phyloP scores from a whole-genome alignment of 139 green algal species.

The Chlorella sp. region DNA sequence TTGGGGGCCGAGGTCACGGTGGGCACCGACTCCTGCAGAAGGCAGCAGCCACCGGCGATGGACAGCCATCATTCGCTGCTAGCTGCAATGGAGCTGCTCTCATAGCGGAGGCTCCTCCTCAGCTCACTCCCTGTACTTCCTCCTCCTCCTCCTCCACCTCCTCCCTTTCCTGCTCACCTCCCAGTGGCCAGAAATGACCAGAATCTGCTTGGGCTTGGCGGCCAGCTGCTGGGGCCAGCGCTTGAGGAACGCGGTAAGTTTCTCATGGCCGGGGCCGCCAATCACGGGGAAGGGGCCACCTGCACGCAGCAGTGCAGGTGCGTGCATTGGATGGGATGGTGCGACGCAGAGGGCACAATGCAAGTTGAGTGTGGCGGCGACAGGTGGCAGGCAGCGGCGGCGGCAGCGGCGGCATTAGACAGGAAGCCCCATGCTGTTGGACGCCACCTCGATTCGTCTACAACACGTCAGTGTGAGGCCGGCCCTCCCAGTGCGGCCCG shows the following conservation, averaged over 20 bases:
- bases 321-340: too few relatives aligned
- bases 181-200: conserved; percentile 58
- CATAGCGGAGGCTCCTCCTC: not conserved
- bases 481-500: not conserved
- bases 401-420: not conserved
- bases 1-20: conserved; percentile 36
- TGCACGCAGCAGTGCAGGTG: not conserved
- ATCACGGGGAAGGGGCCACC: conserved; percentile 34
- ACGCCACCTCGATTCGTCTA: not conserved
- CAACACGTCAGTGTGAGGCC: not conserved
- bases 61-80: not conserved
- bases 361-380: not conserved
- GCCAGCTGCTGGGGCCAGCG: not conserved
- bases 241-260: conserved; percentile 10
- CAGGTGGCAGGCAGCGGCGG: not conserved
- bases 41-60: not conserved
- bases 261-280: conserved; percentile 18
- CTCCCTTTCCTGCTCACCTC: conserved; percentile 31
- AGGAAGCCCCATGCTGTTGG: not conserved
- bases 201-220: conserved; percentile 32
- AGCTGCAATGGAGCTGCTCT: not conserved
- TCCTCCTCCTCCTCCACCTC: not conserved
- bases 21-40: conserved; percentile 28
- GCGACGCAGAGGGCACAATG: not conserved
- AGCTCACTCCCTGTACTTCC: not conserved